Conservation (phyloP, 768 basidiomycete species). For the Calocybe cyanea region DNA sequence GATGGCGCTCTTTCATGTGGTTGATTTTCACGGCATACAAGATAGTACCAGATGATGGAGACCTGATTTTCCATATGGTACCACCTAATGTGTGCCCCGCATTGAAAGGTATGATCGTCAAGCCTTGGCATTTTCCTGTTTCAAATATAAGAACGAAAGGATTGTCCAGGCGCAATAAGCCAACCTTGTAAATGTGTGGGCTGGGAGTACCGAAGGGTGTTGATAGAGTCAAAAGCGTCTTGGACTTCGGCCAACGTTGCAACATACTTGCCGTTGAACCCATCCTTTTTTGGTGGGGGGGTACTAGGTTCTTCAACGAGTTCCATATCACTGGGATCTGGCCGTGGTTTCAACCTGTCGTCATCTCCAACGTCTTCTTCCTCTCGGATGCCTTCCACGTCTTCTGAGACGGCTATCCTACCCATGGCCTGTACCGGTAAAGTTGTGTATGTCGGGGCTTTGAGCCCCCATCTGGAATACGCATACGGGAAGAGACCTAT, state of each 20-base stretch:
- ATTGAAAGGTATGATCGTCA: constrained; percentile 93
- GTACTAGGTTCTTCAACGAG: constrained; percentile 23
- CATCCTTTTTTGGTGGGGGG: constrained; percentile 21
- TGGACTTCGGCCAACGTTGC: constrained; percentile 82
- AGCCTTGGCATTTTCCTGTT: constrained; percentile 82
- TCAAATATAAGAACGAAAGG: constrained; percentile 9
- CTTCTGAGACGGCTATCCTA: constrained; percentile 85
- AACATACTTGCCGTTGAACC: constrained; percentile 55
- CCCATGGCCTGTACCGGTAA: constrained; percentile 96
- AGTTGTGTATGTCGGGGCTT: constrained; percentile 90
- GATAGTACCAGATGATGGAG: constrained; percentile 92
- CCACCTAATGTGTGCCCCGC: constrained; percentile 95
- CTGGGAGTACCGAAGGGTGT: constrained; percentile 91
- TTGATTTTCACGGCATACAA: constrained; percentile 94
- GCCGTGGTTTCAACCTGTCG: constrained; percentile 18
- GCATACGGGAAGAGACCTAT: constrained; percentile 94
- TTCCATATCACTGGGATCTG: constrained; percentile 24
- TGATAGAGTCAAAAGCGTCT: constrained; percentile 89
- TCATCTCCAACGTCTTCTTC: constrained; percentile 65
- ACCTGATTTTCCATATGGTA: constrained; percentile 98
- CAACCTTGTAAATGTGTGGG: constrained; percentile 92
- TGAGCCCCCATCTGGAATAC: constrained; percentile 80
- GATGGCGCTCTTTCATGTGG: constrained; percentile 92
- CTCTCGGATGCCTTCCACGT: constrained; percentile 75
- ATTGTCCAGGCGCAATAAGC: constrained; percentile 14